Conservation (phyloP, 2,329 filamentous ascomycete genomes). For the Thielaviopsis euricoi region DNA sequence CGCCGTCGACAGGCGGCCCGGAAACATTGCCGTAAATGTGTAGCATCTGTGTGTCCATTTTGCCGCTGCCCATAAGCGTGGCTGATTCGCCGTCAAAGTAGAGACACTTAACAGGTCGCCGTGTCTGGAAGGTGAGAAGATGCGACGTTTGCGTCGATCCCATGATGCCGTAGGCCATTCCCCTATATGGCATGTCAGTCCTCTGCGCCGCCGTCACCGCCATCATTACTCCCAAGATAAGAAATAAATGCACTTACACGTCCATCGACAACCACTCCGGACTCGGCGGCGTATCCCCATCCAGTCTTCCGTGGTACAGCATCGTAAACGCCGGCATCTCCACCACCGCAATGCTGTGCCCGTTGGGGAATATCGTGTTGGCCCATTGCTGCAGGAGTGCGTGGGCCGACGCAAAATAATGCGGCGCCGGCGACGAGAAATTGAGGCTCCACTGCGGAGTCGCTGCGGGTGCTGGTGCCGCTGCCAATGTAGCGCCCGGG, state of each 20-base stretch:
- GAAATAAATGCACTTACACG: conserved; percentile 18
- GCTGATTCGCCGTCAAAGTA: conserved; percentile 36
- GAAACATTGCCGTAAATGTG: conserved; percentile 30
- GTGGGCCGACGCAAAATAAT: conserved; percentile 30
- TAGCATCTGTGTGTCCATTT: conserved; percentile 32
- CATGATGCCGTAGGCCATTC: conserved; percentile 38
- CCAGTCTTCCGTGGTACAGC: conserved; percentile 31
- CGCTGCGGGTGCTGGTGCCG: neutral
- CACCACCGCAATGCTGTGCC: conserved; percentile 29
- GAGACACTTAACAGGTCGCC: conserved; percentile 23
- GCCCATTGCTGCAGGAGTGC: conserved; percentile 32
- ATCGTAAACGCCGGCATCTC: conserved; percentile 29
- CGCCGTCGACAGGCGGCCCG: conserved; percentile 17
- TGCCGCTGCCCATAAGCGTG: conserved; percentile 28
- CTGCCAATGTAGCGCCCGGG: too few species aligned
- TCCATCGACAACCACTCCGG: conserved; percentile 38
- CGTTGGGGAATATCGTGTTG: conserved; percentile 34
- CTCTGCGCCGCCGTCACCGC: neutral
- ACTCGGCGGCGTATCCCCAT: conserved; percentile 24
- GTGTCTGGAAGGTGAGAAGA: conserved; percentile 32
- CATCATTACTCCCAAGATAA: neutral
- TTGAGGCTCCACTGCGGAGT: conserved; percentile 21
- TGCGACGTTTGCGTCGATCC: conserved; percentile 25
- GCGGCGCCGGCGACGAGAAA: conserved; percentile 29
- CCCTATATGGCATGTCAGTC: conserved; percentile 15